Base-by-base conservation (phyloP, 164 flowering plant genomes). In the Dillenia suffruticosa region DNA sequence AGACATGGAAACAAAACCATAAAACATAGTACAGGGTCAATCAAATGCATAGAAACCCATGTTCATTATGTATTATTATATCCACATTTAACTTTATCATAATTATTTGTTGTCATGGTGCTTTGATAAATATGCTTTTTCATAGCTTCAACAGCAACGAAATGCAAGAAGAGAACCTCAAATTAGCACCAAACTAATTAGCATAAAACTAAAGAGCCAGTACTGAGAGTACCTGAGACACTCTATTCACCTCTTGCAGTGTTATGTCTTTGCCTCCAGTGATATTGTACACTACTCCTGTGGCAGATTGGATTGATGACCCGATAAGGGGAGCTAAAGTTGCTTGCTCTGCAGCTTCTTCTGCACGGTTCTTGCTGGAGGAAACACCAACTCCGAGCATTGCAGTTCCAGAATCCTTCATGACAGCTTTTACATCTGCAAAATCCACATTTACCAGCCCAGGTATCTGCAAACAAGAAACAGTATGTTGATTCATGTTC, bases 361-460 rank as follows among this genome's bases (percentile, higher is more conserved):
- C 89, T 50, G 99, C 99, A 44, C 97, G 97, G 71, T 95, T 95
- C 76, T 95, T 92, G 82, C 97, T 84, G 51, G 97, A 89, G 11
- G 99, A 95, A 68, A 92, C 97, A 22, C 97, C 99, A 47, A 95
- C 97, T 46, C 99, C 97, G 66, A 95, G 99, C 99, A 95, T 95
- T 64, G 97, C 97, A 63, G 99, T 95, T 57, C 99, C 99, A 44
- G 97, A 95, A 71, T 95, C 86, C 70, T 88, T 92, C 99, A 92
- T 95, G 57, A 95, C 92, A 58, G 97, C 99, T 75, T 87, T 90
- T 43, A 95, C 97, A 80, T 95, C 97, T n/a, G 97, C 99, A 76
- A 95, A 92, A 74, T 95, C 99, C 68, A 95, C 97, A 79, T 95
- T 95, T 46, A 95, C 99, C 61, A 95, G 77, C 66, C 99, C 97